phyloP scores from a whole-genome alignment of 345 rosid species.

The Capsella bursapastoris region DNA sequence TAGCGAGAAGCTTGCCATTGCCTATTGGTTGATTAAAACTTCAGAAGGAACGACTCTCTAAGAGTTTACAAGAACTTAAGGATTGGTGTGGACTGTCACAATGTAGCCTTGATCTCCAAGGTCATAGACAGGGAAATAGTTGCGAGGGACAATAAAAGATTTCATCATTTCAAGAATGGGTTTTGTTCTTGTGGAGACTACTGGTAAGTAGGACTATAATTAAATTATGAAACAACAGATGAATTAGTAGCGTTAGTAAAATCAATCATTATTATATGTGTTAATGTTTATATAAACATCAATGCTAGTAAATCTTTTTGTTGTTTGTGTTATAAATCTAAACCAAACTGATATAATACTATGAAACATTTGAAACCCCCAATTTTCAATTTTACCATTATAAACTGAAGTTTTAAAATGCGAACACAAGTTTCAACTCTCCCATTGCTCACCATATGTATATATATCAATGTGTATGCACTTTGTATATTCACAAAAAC shows the following conservation, averaged over 20 bases:
- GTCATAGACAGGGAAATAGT: conserved; percentile 60
- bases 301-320: not conserved
- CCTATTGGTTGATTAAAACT: conserved; percentile 62
- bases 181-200: conserved; percentile 50
- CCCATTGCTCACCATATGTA: not conserved
- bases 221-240: not conserved
- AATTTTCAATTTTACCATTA: not conserved
- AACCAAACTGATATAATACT: not conserved
- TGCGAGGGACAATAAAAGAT: conserved; percentile 66
- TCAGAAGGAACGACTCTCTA: conserved; percentile 50
- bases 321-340: not conserved
- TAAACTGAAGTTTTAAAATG: conserved; percentile 18
- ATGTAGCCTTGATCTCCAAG: conserved; percentile 59
- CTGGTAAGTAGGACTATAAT: conserved; percentile 25
- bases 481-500: not conserved
- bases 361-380: conserved; percentile 2
- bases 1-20: conserved; percentile 65
- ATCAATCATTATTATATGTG: not conserved
- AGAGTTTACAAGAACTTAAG: conserved; percentile 69
- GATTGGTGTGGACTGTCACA: conserved; percentile 69
- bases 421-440: conserved; percentile 3
- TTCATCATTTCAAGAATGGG: conserved; percentile 71
- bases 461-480: not conserved
- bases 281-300: not conserved
- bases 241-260: not conserved